A percentile compares a stretch with the other conserved stretches of the same genome.
Evolutionary conservation across 2,329 filamentous ascomycete genomes (phyloP).

Genomic region (Talaromyces sp.): DNA sequence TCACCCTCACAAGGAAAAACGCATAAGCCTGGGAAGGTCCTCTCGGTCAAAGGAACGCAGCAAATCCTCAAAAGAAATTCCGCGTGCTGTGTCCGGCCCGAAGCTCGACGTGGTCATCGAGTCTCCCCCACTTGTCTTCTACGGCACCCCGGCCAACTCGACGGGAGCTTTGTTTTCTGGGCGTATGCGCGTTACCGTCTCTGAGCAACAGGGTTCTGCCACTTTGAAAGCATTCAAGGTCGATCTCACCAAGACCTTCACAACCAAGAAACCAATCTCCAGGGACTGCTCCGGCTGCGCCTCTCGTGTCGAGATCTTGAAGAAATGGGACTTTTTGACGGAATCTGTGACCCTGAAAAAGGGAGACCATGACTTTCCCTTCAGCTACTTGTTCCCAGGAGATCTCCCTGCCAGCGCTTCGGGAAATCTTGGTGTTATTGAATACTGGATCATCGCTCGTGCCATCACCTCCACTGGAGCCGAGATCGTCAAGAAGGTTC

Average conservation of each 20-base stretch:
- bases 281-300: constrained; percentile 75
- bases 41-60: constrained; percentile 39
- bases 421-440: constrained; percentile 66
- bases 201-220: constrained; percentile 59
- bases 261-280: constrained; percentile 77
- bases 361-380: constrained; percentile 76
- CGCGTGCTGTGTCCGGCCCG: constrained; percentile 42
- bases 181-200: constrained; percentile 70
- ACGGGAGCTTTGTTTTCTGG: constrained; percentile 83
- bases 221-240: constrained; percentile 69
- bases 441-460: constrained; percentile 73
- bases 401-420: constrained; percentile 81
- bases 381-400: constrained; percentile 81
- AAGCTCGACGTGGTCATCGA: constrained; percentile 66
- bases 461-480: constrained; percentile 59
- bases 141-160: constrained; percentile 70
- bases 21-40: constrained; percentile 33
- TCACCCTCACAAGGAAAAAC: constrained; percentile 45
- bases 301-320: constrained; percentile 68
- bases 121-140: constrained; percentile 81
- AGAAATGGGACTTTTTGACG: constrained; percentile 73
- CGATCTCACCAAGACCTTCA: constrained; percentile 65
- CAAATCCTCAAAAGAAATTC: constrained; percentile 24
- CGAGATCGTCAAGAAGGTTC: constrained; percentile 63
- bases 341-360: constrained; percentile 42